Conservation (phyloP, 2,329 filamentous ascomycete species). For the Phoma sp. region DNA sequence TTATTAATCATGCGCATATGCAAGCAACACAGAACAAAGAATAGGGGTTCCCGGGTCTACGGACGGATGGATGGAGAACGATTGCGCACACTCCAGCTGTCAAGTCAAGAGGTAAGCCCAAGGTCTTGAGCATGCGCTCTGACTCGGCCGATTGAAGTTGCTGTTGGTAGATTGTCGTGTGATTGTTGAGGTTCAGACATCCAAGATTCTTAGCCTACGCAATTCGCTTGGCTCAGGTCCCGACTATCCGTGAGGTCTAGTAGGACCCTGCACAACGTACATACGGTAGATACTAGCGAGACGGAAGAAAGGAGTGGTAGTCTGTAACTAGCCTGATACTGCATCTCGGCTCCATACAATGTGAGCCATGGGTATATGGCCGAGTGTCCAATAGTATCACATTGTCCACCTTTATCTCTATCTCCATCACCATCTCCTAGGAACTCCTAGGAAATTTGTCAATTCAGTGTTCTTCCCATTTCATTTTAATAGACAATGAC, state of each 20-base stretch:
- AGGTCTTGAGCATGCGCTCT: background rate
- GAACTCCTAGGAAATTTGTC: too few species aligned
- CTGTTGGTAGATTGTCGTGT: background rate
- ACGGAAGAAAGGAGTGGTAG: background rate
- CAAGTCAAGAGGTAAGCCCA: background rate
- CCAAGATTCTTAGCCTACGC: constrained; percentile 16
- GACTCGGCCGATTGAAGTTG: background rate
- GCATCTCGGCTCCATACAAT: too few species aligned
- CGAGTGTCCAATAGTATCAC: too few species aligned
- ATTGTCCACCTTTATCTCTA: too few species aligned
- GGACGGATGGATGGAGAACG: background rate
- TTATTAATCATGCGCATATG: background rate
- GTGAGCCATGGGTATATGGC: too few species aligned
- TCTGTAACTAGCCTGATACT: background rate
- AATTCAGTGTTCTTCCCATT: too few species aligned
- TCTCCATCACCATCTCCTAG: too few species aligned
- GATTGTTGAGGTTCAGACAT: background rate
- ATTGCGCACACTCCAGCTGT: too few species aligned
- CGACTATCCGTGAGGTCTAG: background rate
- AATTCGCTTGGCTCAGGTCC: constrained; percentile 11
- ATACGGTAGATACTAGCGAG: background rate
- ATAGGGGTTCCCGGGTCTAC: background rate
- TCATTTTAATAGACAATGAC: too few species aligned
- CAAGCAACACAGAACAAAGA: background rate
- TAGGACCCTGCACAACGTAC: background rate